Percentiles rank a stretch among this genome's conserved stretches.
phyloP scores from a whole-genome alignment of 306 rosid species.

The Quercus cerris region DNA sequence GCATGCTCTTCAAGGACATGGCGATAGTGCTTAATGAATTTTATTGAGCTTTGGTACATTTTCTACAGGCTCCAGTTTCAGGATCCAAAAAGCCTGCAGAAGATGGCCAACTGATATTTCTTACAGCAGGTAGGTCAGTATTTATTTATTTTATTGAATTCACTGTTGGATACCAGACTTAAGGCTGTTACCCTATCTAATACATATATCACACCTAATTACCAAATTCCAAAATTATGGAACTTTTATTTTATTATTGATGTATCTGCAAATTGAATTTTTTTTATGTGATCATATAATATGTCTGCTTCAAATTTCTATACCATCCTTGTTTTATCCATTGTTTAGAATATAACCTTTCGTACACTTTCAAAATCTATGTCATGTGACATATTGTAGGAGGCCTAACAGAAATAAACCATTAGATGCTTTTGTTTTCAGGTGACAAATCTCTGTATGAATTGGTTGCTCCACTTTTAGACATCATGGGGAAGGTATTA shows the following conservation, averaged over 20 bases:
- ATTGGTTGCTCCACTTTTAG: constrained; percentile 57
- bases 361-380: constrained; percentile 3
- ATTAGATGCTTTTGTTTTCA: constrained; percentile 42
- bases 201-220: not conserved
- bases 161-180: constrained; percentile 9
- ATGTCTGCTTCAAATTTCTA: not conserved
- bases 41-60: constrained; percentile 14
- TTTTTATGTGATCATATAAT: not conserved
- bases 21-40: constrained; percentile 10
- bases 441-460: constrained; percentile 86
- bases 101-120: constrained; percentile 95
- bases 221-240: not conserved
- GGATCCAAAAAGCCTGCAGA: constrained; percentile 98
- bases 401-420: constrained; percentile 30
- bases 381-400: constrained; percentile 7
- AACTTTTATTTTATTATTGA: not conserved
- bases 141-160: constrained; percentile 6
- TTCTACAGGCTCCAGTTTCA: constrained; percentile 90
- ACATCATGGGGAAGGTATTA: constrained; percentile 93
- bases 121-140: constrained; percentile 69
- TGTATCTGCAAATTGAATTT: constrained; percentile 8
- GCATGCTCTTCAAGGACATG: not conserved
- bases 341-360: not conserved
- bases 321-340: not conserved
- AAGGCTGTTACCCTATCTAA: not conserved